Evolutionary conservation across 129 eudicot species (phyloP), one percentile per base, ranked within the genome.

Genomic region (Dittrichia graveolens): DNA sequence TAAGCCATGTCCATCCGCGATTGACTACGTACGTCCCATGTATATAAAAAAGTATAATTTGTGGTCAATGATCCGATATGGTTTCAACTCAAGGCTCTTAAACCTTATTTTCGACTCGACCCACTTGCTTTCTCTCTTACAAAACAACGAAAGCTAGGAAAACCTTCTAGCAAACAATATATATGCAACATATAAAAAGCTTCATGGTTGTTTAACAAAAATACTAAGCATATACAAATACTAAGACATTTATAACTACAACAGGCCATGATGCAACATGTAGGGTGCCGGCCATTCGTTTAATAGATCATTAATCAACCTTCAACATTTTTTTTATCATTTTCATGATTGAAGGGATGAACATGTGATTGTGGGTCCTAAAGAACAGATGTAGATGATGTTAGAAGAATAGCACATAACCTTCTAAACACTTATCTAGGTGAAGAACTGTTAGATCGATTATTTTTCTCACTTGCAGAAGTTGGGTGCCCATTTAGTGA

Each of bases 401-500:
- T 5, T 12, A 12, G 34, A 50, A 42, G 8, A 34, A 74, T 52
- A 72, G 68, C 56, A 42, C 14, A 48, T 13, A 40, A 49, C 37
- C 11, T n/a, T 42, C 16, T 37, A 15, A 75, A 47, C 39, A 77
- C 45, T 56, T 75, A 67, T 74, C 80, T 61, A 5, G 66, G 56
- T 14, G 67, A 75, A n/a, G 77, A 43, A 54, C 66, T 73, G 42
- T 67, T 73, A 34, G 73, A 40, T 74, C 40, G 59, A 62, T 65
- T 16, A 34, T 37, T 79, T 72, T 69, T 78, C 64, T 65, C 57
- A 52, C 79, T 31, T 38, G 59, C 69, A 79, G 69, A 67, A 53
- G 79, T 50, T 18, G 89, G 92, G 67, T 84, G 79, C 45, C 98
- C 98, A 84, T 88, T 94, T 16, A 78, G 52, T 38, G 89, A 79